These are phyloP conservation scores for Cutaneotrichosporon spelunceum DNA, from an alignment of 1,284 basidiomycete genomes.

Conservation along the genomic window DNA sequence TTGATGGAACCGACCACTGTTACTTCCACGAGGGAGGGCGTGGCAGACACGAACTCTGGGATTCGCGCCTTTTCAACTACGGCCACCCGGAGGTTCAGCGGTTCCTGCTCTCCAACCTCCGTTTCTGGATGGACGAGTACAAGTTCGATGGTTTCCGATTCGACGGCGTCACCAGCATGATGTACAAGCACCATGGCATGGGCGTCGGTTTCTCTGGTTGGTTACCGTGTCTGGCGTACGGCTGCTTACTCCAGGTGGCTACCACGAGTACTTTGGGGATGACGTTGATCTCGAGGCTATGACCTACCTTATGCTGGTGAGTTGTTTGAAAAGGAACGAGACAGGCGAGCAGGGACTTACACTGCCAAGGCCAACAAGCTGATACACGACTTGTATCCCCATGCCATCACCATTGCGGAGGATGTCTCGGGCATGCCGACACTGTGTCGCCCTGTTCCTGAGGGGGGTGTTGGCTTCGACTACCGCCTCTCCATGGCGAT, in stretches of 20 bases:
- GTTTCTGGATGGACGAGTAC: conserved; percentile 94
- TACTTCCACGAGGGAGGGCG: conserved; percentile 94
- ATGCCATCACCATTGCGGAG: conserved; percentile 87
- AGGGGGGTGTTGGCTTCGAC: conserved; percentile 94
- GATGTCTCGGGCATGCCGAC: conserved; percentile 97
- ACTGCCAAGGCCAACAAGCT: conserved; percentile 84
- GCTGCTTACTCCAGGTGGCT: conserved; percentile 59
- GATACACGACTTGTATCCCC: conserved; percentile 76
- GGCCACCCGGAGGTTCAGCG: conserved; percentile 88
- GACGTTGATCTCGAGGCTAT: conserved; percentile 83
- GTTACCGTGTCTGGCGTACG: conserved; percentile 9
- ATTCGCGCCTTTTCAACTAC: conserved; percentile 92
- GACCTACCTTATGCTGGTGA: conserved; percentile 91
- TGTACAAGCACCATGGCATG: conserved; percentile 96
- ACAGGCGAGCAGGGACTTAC: not conserved
- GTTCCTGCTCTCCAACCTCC: conserved; percentile 89
- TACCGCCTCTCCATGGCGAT: conserved; percentile 97
- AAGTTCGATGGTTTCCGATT: conserved; percentile 97
- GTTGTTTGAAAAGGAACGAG: conserved; percentile 40
- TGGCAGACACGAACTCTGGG: conserved; percentile 94
- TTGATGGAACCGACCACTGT: conserved; percentile 91
- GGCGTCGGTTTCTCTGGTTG: conserved; percentile 86
- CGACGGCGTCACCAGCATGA: conserved; percentile 98
- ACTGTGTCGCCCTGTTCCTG: conserved; percentile 71
- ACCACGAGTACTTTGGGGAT: conserved; percentile 95